Conservation (phyloP, 495 filamentous ascomycete genomes). For the Podospora pseudocomata region DNA sequence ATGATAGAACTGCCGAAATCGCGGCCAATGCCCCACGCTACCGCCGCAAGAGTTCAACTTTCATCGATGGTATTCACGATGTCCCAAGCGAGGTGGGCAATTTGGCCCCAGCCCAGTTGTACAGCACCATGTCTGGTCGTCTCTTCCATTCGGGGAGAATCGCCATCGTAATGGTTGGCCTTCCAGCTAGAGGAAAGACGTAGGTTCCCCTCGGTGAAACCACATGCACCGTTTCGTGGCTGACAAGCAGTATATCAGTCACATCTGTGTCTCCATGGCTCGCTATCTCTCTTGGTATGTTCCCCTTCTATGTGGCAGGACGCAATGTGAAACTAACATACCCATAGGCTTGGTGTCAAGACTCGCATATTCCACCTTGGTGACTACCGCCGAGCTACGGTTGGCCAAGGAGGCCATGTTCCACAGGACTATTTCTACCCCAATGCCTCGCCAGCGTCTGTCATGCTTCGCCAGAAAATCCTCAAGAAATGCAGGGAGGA, state of each 20-base stretch:
- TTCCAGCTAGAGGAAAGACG: constrained; percentile 96
- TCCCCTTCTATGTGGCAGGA: neutral
- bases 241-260: constrained; percentile 48
- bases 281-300: constrained; percentile 90
- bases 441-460: constrained; percentile 82
- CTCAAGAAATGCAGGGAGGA: constrained; percentile 96
- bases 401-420: constrained; percentile 80
- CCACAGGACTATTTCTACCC: constrained; percentile 98
- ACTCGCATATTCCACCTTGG: constrained; percentile 96
- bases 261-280: constrained; percentile 91
- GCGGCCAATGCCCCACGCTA: constrained; percentile 78
- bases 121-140: constrained; percentile 94
- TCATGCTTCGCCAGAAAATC: constrained; percentile 91
- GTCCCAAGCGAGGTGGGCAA: constrained; percentile 70
- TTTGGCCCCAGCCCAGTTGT: constrained; percentile 92
- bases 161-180: constrained; percentile 92
- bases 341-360: constrained; percentile 85
- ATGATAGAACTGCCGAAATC: constrained; percentile 71
- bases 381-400: constrained; percentile 89
- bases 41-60: constrained; percentile 86
- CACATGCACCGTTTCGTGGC: constrained; percentile 4
- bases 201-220: constrained; percentile 42
- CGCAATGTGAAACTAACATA: constrained; percentile 17
- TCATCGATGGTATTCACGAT: constrained; percentile 97
- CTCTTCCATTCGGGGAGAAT: constrained; percentile 97